Base-by-base conservation (phyloP, 1,284 basidiomycete genomes). In the Fomitopsis palustris region DNA sequence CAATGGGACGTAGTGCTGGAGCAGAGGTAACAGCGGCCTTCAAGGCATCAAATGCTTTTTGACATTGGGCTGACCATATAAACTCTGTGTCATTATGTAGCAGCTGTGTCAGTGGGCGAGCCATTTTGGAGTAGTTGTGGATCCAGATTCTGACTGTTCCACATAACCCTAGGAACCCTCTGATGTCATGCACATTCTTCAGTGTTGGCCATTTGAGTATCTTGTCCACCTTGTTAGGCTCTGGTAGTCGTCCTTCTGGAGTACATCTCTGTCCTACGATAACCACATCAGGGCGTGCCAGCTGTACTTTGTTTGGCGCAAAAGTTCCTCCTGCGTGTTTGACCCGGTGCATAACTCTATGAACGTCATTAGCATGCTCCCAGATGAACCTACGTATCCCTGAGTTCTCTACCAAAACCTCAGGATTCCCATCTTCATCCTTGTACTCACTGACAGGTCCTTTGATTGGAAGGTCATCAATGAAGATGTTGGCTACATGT, bases 331-430 rank as follows among this genome's bases (percentile, higher is more conserved):
- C 69, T 0, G 51, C 55, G 58, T 70, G 64, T 29, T 66, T 64
- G 12, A 75, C 61, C 2, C 61, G 57, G 7, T 75, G 74, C 0
- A 74, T 17, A 2, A 77, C 58, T 0, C 68, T 59, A 58, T 76
- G 70, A 7, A 75, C 41, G 45, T 69, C 69, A 2, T 68, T 29
- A n/a, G 65, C 53, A 43, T 71, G 69, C 41, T 73, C 69, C 67
- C 65, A 77, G 1, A 76, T 61, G 54, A 77, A 77, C 0, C 69
- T 59, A 0, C 69, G 58, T 8, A 77, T 75, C 1, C 70, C 66
- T 0, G 19, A 27, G 47, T 52, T 57, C n/a, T 12, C 31, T n/a
- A 2, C 10, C 5, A 49, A 14, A 2, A 23, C 21, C 23, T 49
- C 29, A 17, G 14, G 25, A 14, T 23, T 23, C 21, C 45, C 45